Evolutionary conservation across 129 eudicot genomes (phyloP).

Genomic region (Solidago caesia): DNA sequence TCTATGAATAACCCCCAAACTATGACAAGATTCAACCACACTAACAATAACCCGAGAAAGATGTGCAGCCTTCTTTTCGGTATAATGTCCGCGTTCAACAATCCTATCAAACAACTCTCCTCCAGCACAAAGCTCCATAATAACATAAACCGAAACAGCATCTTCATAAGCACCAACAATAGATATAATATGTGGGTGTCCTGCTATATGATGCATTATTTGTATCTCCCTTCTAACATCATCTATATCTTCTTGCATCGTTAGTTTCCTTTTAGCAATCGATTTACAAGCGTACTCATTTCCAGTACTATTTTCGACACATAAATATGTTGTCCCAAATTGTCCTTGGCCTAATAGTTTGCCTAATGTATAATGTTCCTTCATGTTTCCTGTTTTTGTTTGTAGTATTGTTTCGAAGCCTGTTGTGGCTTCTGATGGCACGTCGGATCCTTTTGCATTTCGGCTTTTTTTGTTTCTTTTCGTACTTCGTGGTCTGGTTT

Average conservation of each 20-base stretch:
- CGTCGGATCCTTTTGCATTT: conserved; percentile 6
- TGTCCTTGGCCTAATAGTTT: conserved; percentile 86
- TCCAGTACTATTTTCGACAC: conserved; percentile 51
- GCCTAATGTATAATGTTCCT: conserved; percentile 65
- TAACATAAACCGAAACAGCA: conserved; percentile 67
- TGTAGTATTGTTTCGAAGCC: conserved; percentile 59
- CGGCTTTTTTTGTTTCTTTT: conserved; percentile 2
- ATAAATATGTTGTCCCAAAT: conserved; percentile 67
- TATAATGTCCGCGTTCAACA: conserved; percentile 68
- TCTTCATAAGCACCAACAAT: conserved; percentile 82
- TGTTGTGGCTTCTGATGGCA: conserved; percentile 21
- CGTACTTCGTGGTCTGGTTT: conserved; percentile 20
- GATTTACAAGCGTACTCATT: conserved; percentile 75
- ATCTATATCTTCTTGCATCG: conserved; percentile 70
- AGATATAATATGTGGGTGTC: conserved; percentile 65
- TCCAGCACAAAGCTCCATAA: conserved; percentile 85
- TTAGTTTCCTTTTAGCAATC: conserved; percentile 66
- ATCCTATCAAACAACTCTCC: conserved; percentile 91
- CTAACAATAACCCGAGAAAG: conserved; percentile 76
- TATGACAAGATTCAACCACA: conserved; percentile 80
- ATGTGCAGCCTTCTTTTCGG: conserved; percentile 80
- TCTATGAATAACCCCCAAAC: conserved; percentile 84
- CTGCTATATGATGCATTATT: conserved; percentile 84
- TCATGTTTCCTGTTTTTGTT: conserved; percentile 68
- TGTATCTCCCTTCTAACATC: conserved; percentile 89